Evolutionary conservation across 495 filamentous ascomycete genomes (phyloP).

Genomic region (Annulohypoxylon moriforme): DNA sequence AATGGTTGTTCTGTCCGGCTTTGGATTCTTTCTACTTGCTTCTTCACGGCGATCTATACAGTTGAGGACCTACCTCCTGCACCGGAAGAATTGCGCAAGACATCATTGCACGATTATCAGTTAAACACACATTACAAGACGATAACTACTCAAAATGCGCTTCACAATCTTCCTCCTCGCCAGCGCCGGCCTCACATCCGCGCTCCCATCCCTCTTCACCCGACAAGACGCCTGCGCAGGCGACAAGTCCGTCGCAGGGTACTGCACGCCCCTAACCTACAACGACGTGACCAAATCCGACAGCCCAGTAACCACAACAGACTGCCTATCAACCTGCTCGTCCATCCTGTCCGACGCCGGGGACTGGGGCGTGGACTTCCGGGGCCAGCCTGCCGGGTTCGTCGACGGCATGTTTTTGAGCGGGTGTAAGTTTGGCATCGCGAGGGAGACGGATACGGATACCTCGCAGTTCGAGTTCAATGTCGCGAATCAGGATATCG

Average conservation of each 20-base stretch:
- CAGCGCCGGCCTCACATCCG: background rate
- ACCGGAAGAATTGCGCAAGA: background rate
- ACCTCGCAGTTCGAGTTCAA: conserved; percentile 15
- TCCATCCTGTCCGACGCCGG: conserved; percentile 30
- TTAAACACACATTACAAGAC: background rate
- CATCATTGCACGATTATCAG: background rate
- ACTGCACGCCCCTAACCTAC: conserved; percentile 41
- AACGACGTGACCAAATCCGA: conserved; percentile 27
- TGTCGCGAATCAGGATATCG: conserved; percentile 43
- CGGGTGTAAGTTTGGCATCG: conserved; percentile 32
- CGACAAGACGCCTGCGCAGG: conserved; percentile 31
- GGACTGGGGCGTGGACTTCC: conserved; percentile 44
- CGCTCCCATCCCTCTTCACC: background rate
- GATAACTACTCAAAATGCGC: conserved; percentile 15
- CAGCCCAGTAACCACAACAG: background rate
- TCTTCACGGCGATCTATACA: background rate
- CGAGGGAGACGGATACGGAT: conserved; percentile 24
- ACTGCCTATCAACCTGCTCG: conserved; percentile 38
- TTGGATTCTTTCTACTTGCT: background rate
- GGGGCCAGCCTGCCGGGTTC: conserved; percentile 24
- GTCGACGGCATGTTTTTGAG: conserved; percentile 18
- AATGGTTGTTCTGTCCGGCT: background rate
- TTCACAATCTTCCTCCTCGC: conserved; percentile 20
- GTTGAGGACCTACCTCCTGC: background rate
- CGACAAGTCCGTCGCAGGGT: conserved; percentile 26